Evolutionary conservation across 2,329 filamentous ascomycete genomes (phyloP).

Genomic region (Fusarium oxysporum): DNA sequence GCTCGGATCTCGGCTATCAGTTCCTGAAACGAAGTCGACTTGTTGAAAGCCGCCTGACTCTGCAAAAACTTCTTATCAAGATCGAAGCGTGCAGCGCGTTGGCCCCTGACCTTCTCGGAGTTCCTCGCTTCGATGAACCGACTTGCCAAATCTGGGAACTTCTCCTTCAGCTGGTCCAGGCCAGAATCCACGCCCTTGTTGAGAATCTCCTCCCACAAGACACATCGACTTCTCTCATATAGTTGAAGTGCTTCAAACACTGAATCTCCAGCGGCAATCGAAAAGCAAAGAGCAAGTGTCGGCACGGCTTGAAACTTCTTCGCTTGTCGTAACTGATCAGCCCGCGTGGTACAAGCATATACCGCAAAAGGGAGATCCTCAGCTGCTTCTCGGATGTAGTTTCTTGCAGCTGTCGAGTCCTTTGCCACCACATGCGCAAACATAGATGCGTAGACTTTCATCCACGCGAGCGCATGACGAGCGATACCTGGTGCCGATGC

Average conservation of each 20-base stretch:
- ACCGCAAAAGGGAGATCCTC: neutral
- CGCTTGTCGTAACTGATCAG: neutral
- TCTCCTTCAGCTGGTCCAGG: fast-evolving
- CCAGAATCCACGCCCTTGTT: neutral
- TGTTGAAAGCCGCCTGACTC: neutral
- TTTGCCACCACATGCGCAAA: neutral
- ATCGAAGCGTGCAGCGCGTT: fast-evolving
- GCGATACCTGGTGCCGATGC: neutral
- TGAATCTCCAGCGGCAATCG: neutral
- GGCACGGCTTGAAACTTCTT: neutral
- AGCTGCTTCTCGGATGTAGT: neutral
- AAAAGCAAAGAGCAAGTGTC: neutral
- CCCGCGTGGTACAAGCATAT: neutral
- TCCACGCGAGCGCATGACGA: neutral
- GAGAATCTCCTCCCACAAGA: neutral
- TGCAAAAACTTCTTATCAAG: neutral
- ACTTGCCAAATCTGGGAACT: neutral
- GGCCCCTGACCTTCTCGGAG: neutral
- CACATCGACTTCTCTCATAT: neutral
- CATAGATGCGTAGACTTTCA: neutral
- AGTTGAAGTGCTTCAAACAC: neutral
- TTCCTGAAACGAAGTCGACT: neutral
- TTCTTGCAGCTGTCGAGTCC: neutral
- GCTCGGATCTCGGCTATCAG: neutral
- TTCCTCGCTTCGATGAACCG: neutral